Evolutionary conservation across 1,284 basidiomycete species (phyloP).

Genomic region (Ganoderma leucocontextum): DNA sequence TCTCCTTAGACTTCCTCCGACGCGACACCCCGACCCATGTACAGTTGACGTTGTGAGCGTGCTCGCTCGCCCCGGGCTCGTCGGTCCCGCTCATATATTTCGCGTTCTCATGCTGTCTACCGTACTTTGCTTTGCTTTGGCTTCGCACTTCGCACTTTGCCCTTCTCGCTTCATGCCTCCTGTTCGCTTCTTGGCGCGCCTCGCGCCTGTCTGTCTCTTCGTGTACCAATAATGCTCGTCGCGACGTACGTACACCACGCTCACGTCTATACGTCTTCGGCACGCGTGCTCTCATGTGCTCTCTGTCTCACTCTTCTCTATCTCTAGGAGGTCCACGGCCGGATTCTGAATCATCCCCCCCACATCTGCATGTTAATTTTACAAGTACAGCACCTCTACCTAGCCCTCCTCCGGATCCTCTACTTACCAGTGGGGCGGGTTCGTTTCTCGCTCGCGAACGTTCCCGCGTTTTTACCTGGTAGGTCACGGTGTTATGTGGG

Average conservation of each 20-base stretch:
- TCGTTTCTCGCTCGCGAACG: neutral
- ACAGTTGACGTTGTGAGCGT: neutral
- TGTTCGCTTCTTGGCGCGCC: neutral
- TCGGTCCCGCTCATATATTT: neutral
- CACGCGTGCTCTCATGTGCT: neutral
- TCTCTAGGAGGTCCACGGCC: neutral
- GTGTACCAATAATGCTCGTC: constrained; percentile 27
- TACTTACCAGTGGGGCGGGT: neutral
- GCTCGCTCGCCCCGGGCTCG: constrained; percentile 4
- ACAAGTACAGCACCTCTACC: neutral
- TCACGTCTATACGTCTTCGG: constrained; percentile 6
- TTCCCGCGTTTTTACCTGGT: neutral
- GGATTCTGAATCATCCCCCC: neutral
- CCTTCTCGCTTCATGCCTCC: neutral
- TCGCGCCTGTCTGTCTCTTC: constrained; percentile 21
- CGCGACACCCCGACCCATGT: neutral
- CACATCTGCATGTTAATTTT: neutral
- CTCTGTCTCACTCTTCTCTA: neutral
- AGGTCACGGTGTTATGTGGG: neutral
- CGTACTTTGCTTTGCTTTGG: constrained; percentile 7
- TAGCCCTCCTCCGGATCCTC: neutral
- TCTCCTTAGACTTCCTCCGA: neutral
- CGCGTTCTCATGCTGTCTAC: neutral
- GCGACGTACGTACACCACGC: constrained; percentile 23
- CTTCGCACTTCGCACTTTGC: neutral